phyloP scores from a whole-genome alignment of 352 stramenopile species.

The Phytophthora agathidicida region DNA sequence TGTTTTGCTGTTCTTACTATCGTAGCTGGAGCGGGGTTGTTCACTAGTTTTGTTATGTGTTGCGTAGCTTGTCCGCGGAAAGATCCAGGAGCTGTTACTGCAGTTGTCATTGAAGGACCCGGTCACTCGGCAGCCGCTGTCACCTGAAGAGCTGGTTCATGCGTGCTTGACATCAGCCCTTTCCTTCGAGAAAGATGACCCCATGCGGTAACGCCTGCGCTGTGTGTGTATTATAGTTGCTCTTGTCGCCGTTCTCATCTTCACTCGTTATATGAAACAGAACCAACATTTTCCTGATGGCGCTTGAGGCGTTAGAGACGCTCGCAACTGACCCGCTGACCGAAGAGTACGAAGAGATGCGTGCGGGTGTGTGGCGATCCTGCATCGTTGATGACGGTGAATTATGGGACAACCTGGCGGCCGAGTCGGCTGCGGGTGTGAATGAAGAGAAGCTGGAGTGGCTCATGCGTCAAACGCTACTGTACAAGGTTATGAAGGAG shows the following conservation, averaged over 20 bases:
- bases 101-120: slow-evolving; percentile 53
- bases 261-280: too few relatives aligned
- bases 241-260: too few relatives aligned
- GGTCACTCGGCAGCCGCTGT: slow-evolving; percentile 47
- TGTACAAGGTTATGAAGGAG: slow-evolving; percentile 68
- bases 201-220: slow-evolving; percentile 49
- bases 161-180: slow-evolving; percentile 55
- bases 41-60: slow-evolving; percentile 22
- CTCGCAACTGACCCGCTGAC: slow-evolving; percentile 35
- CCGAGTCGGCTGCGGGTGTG: slow-evolving; percentile 53
- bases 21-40: not conserved
- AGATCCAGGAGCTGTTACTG: slow-evolving; percentile 69
- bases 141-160: slow-evolving; percentile 48
- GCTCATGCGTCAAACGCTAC: slow-evolving; percentile 72
- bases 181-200: slow-evolving; percentile 51
- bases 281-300: slow-evolving; percentile 73
- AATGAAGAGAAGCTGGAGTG: slow-evolving; percentile 71
- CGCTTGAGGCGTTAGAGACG: slow-evolving; percentile 70
- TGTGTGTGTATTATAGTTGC: too few relatives aligned
- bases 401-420: slow-evolving; percentile 62
- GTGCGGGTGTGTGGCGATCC: slow-evolving; percentile 57
- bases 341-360: slow-evolving; percentile 54
- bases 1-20: not conserved
- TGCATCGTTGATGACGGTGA: slow-evolving; percentile 59
- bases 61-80: slow-evolving; percentile 48